phyloP scores from a whole-genome alignment of 2,329 filamentous ascomycete species.

The Plenodomus tracheiphilus region DNA sequence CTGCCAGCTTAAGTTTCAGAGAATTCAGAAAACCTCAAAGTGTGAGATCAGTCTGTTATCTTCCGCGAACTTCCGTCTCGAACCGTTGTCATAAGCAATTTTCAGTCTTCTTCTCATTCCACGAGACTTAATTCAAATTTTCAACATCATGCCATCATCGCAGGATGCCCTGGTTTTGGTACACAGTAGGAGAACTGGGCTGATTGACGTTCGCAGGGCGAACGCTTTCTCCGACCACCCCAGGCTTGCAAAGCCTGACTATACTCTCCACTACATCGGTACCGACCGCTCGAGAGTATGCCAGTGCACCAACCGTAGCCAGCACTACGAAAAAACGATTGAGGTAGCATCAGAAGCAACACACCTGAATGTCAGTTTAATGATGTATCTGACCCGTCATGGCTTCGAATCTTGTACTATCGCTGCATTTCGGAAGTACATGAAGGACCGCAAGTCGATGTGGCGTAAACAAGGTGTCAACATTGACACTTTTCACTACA shows the following conservation, averaged over 20 bases:
- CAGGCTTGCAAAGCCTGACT: background rate
- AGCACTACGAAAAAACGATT: conserved; percentile 1
- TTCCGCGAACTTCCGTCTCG: too few species aligned
- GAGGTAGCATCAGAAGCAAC: conserved; percentile 4
- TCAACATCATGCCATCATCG: background rate
- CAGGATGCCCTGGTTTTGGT: conserved; percentile 4
- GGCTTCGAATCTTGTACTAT: conserved; percentile 4
- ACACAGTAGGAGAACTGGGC: conserved; percentile 9
- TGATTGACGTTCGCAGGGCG: conserved; percentile 7
- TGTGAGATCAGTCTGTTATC: too few species aligned
- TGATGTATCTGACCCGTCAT: conserved; percentile 14
- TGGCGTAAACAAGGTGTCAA: conserved; percentile 8
- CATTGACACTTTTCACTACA: conserved; percentile 18
- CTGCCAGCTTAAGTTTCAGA: too few species aligned
- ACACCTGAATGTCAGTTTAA: conserved; percentile 6
- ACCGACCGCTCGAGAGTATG: conserved; percentile 2
- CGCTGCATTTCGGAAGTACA: background rate
- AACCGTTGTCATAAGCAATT: too few species aligned
- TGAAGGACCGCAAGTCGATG: background rate
- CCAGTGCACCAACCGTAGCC: conserved; percentile 1
- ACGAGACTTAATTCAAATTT: background rate
- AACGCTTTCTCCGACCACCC: background rate
- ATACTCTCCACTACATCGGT: conserved; percentile 9
- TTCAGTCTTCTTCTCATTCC: too few species aligned
- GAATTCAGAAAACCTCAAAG: too few species aligned